Conservation (phyloP, 768 basidiomycete genomes). For the Suillus alpinus region DNA sequence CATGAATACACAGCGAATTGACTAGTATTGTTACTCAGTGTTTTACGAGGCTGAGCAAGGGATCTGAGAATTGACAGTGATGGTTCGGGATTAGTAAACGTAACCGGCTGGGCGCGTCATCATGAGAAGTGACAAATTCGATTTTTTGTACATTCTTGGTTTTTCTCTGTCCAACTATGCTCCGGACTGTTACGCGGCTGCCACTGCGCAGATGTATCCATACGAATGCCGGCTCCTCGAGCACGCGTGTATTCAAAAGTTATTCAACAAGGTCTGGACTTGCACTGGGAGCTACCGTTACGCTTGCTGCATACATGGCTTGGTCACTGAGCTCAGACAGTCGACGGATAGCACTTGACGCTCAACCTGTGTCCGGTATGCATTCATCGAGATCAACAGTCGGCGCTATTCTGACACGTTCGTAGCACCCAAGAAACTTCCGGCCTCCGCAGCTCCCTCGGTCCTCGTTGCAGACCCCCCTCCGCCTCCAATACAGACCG, state of each 20-base stretch:
- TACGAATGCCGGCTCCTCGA: slow-evolving; percentile 33
- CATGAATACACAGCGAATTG: not conserved
- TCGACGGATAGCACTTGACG: slow-evolving; percentile 49
- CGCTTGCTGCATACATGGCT: slow-evolving; percentile 44
- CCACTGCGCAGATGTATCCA: slow-evolving; percentile 54
- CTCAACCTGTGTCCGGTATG: slow-evolving; percentile 29
- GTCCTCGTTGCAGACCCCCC: slow-evolving; percentile 18
- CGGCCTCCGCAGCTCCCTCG: slow-evolving; percentile 5
- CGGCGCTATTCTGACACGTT: not conserved
- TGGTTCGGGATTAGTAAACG: not conserved
- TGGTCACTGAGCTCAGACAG: slow-evolving; percentile 44
- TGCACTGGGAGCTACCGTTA: slow-evolving; percentile 43
- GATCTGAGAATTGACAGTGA: not conserved
- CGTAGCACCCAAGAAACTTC: slow-evolving; percentile 19
- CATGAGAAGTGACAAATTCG: not conserved
- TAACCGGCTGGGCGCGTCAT: not conserved
- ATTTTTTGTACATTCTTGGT: not conserved
- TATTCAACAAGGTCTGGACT: slow-evolving; percentile 29
- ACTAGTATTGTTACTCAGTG: not conserved
- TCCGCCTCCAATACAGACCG: slow-evolving; percentile 17
- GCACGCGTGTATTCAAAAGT: slow-evolving; percentile 18
- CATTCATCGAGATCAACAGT: not conserved
- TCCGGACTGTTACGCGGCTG: slow-evolving; percentile 51
- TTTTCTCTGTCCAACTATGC: slow-evolving; percentile 35
- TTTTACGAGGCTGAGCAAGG: not conserved